Percentiles rank a stretch among this genome's conserved stretches.
Evolutionary conservation across 345 rosid genomes (phyloP).

Genomic region (Hibiscus trionum): DNA sequence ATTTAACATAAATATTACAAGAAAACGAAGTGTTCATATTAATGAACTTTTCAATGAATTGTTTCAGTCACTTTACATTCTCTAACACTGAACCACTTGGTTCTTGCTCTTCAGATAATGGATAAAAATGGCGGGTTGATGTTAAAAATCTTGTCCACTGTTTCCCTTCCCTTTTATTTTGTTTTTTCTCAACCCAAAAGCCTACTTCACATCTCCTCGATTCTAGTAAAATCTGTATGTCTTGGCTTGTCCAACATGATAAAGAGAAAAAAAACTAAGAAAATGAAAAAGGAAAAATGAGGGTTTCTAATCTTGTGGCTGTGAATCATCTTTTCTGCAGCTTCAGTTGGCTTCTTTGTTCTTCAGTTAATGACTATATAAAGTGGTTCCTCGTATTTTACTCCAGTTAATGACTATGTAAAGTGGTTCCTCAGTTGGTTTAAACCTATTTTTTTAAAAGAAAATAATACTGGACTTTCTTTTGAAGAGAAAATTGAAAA

Average conservation of each 20-base stretch:
- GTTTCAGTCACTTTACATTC: constrained; percentile 6
- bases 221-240: background rate
- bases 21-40: background rate
- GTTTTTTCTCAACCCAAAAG: background rate
- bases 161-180: background rate
- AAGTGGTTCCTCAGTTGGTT: background rate
- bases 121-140: background rate
- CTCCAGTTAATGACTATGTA: background rate
- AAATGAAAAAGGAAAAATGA: background rate
- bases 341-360: constrained; percentile 8
- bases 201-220: background rate
- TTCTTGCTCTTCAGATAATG: constrained; percentile 7
- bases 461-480: no score
- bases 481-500: no score
- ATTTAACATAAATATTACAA: background rate
- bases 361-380: background rate
- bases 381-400: background rate
- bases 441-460: no score
- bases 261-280: background rate
- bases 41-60: constrained; percentile 2
- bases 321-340: background rate
- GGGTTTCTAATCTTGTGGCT: background rate
- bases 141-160: background rate
- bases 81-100: background rate
- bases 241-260: constrained; percentile 9